phyloP scores from a whole-genome alignment of 345 rosid genomes.

The Triadica sebifera region DNA sequence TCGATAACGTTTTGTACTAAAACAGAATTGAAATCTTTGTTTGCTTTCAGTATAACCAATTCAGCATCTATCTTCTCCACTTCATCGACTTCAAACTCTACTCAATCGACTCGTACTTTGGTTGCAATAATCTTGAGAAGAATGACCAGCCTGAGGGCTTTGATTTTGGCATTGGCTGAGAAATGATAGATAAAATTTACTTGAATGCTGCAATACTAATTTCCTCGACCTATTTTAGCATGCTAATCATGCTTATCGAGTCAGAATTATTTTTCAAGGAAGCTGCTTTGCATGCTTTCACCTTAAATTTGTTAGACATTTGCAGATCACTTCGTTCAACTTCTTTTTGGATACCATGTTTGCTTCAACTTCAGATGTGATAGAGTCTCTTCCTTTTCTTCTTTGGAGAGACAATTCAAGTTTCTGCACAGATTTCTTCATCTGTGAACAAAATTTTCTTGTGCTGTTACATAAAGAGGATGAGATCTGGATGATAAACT shows the following conservation, averaged over 20 bases:
- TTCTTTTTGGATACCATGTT: neutral
- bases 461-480: conserved; percentile 22
- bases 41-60: conserved; percentile 7
- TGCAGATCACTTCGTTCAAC: neutral
- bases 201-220: conserved; percentile 15
- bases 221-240: neutral
- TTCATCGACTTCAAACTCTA: neutral
- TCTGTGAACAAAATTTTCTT: neutral
- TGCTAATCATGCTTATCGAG: neutral
- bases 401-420: conserved; percentile 14
- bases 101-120: neutral
- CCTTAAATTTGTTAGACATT: neutral
- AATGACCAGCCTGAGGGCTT: conserved; percentile 16
- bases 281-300: neutral
- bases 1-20: neutral
- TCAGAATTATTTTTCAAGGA: neutral
- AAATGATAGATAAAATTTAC: neutral
- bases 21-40: neutral
- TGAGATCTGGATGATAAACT: conserved; percentile 38
- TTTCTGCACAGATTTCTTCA: neutral
- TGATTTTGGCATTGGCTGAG: neutral
- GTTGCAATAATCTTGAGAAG: conserved; percentile 17
- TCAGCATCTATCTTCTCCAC: neutral
- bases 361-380: neutral
- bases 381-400: neutral